Base-by-base conservation (phyloP, 2,329 filamentous ascomycete species). In the Monilinia laxa region DNA sequence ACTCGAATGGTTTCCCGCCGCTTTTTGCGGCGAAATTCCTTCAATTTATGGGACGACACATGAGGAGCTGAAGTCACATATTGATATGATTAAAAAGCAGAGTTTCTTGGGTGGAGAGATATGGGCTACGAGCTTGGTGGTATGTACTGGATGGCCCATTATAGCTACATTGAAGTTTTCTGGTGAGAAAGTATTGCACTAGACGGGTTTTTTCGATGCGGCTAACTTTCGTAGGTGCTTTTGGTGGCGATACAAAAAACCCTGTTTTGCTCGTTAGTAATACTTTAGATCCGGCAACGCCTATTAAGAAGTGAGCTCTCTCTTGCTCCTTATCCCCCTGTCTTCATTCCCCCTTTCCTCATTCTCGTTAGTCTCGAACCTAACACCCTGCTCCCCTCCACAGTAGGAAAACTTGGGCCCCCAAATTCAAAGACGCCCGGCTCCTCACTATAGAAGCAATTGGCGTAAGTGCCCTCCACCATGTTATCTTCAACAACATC, bases 371-470 rank as follows among this genome's bases (percentile, higher is more conserved):
- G 11, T 14, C 40, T 18, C 11, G 11, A 45, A 1, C 11, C 40
- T 16, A 42, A 42, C 40, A 14, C 0, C 40, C 40, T 6, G 5
- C 40, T 42, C 40, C 40, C 40, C 42, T 47, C 42, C 49, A 71
- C 52, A 64, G 74, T 5, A 67, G 72, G 62, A 14, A 72, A 70
- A 69, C 74, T 73, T 59, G 72, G 70, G 11, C 69, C 64, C 23
- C 69, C 76, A 3, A 47, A n/a, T 84, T 83, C 64, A 76, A 77
- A 1, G 77, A 77, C 18, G 81, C 81, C 0, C 77, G 79, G 1
- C 74, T 84, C 14, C 73, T 84, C 18, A 77, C 79, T 20, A 81
- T 83, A 70, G 81, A 83, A 59, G 80, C 79, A 1, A 82, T 81
- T 38, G 82, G 82, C 14, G 81, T 82, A 77, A 75, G 80, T 76